These are phyloP conservation scores for Beauveria brongniartii DNA, from an alignment of 2,329 filamentous ascomycete genomes.

Conservation along the genomic window DNA sequence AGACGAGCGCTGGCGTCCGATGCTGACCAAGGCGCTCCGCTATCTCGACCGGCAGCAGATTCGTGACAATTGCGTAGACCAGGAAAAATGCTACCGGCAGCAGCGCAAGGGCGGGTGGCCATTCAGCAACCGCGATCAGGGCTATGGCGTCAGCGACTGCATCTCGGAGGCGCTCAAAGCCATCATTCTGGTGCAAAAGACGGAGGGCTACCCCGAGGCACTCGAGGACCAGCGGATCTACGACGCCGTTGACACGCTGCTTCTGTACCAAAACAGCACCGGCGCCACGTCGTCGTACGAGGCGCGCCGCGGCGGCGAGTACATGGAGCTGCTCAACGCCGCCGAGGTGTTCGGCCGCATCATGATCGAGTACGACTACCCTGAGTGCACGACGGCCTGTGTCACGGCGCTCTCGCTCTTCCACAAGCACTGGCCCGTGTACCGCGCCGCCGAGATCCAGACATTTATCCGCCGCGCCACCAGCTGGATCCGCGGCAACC, in stretches of 20 bases:
- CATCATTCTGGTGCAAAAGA: conserved; percentile 74
- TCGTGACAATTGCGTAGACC: conserved; percentile 68
- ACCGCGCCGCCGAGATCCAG: conserved; percentile 68
- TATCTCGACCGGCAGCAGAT: conserved; percentile 93
- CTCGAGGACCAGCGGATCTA: conserved; percentile 71
- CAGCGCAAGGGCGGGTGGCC: conserved; percentile 90
- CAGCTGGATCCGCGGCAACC: conserved; percentile 71
- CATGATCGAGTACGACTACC: conserved; percentile 98
- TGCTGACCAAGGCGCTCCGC: conserved; percentile 72
- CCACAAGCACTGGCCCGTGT: conserved; percentile 69
- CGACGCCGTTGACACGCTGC: conserved; percentile 81
- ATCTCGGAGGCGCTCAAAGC: conserved; percentile 85
- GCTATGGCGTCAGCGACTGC: conserved; percentile 93
- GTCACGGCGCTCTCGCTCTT: conserved; percentile 84
- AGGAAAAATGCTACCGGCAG: conserved; percentile 79
- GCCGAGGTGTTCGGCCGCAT: conserved; percentile 95
- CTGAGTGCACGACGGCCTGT: conserved; percentile 92
- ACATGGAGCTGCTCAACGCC: conserved; percentile 80
- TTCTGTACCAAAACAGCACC: conserved; percentile 81
- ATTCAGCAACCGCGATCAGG: conserved; percentile 87
- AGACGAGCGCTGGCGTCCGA: conserved; percentile 68
- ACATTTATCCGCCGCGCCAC: conserved; percentile 66
- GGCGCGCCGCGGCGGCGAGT: conserved; percentile 65
- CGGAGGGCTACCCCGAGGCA: conserved; percentile 63
- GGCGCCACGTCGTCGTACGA: conserved; percentile 92